Base-by-base conservation (phyloP, 2,329 filamentous ascomycete genomes). In the Pestalotiopsis sp. region DNA sequence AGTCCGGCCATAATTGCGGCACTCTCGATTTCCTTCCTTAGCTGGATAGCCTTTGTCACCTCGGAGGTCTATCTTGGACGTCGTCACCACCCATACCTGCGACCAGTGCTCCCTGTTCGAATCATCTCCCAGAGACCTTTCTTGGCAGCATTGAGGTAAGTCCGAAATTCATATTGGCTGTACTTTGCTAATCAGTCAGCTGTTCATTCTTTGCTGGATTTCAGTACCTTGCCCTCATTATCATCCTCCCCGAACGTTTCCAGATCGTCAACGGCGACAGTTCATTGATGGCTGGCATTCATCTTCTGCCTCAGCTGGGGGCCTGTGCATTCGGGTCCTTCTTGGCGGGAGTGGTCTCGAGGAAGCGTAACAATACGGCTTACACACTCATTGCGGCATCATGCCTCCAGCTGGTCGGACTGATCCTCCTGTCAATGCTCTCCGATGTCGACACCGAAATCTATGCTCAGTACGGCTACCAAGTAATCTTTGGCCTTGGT, bases 201-300 rank as follows among this genome's bases (percentile, higher is more conserved):
- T 83, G 86, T 31, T 89, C 87, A 2, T 78, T 90, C 17, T 80
- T 90, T 20, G 85, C 85, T 0, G 88, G 88, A 2, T 89, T 87
- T 65, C 81, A 85, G 0, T 90, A 89, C 70, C 84, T 91, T 25
- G 80, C 86, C 4, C 81, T 89, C n/a, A 84, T 87, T 13, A 84
- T 90, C 68, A 83, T 85, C 39, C 82, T 91, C 4, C 89, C 89
- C 0, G 86, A 91, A 71, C 80, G 87, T 6, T 88, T 90, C 64
- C 88, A 91, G 70, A 85, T 90, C 49, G 84, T 90, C 66, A 86
- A 89, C 70, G 80, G 79, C 5, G 83, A 89, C 63, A 83, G 78
- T 39, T 82, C 86, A 0, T 80, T 90, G 27, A 82, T 83, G 73
- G 87, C 88, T 0, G 88, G 89, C 4, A 75, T 90, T 4, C 85